Evolutionary conservation across 2,329 filamentous ascomycete species (phyloP), one percentile per base, ranked within the genome.

Genomic region (Ceratocystis destructans): DNA sequence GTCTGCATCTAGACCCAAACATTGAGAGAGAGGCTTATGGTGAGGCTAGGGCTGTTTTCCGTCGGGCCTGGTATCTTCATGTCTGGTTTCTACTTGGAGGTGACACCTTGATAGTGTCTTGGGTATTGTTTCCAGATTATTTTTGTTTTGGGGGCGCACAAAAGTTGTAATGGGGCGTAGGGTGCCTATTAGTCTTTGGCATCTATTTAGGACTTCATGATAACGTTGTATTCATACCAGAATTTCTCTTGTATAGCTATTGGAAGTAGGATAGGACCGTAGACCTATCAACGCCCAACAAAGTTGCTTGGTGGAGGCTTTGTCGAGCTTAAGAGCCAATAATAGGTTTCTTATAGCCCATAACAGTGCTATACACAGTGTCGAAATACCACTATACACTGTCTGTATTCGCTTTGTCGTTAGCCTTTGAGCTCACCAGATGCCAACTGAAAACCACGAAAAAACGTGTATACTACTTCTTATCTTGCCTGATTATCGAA

Each of bases 211-310:
- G 46, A 48, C 62, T 53, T 59, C 50, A 57, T 31, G 63, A 45
- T 64, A 57, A 59, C 59, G 50, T 59, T 25, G 46, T 55, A 28
- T 64, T 64, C 46, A 53, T 37, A 44, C 77, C 75, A 79, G 79
- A 80, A 79, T 80, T 61, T 64, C 62, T 65, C 64, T 65, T 59
- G 22, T 61, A 63, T 50, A 25, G 46, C 37, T 20, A 50, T 50
- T 62, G 28, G 28, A 25, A 2, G 22, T 25, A 25, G 22, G 22
- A 25, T 25, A 25, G 22, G 53, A 50, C 74, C 73, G 70, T 76
- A 78, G 73, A 77, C 75, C 78, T 76, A 76, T 79, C 79, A 78
- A 79, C 77, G 77, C 75, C 46, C 8, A 48, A 20, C 45, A 20
- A 48, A 50, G 6, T 12, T 41, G 37, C 37, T 41, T 41, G 10